These are phyloP conservation scores for Paramecium primaurelia DNA, from an alignment of 73 alveolate species.

Conservation along the genomic window DNA sequence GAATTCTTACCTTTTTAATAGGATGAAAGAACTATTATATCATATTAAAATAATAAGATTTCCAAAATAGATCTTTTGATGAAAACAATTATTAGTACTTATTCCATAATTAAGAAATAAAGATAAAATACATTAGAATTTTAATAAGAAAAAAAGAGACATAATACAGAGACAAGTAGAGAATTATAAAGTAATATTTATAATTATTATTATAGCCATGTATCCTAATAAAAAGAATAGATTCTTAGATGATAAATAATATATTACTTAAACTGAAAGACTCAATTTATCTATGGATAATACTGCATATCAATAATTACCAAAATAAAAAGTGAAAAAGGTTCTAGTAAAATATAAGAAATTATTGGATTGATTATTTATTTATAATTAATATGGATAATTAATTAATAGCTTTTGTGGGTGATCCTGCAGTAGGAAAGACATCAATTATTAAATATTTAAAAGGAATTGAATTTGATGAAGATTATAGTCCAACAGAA, in stretches of 20 bases:
- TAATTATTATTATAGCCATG: not conserved
- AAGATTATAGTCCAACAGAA: conserved; percentile 33
- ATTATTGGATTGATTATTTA: not conserved
- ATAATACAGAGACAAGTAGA: not conserved
- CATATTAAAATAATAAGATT: not conserved
- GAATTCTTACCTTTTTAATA: not conserved
- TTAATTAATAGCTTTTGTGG: not conserved
- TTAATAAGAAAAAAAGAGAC: not conserved
- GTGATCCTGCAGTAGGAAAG: conserved; percentile 28
- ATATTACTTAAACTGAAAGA: not conserved
- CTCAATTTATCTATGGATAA: not conserved
- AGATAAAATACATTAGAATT: not conserved
- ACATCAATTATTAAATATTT: not conserved
- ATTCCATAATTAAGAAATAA: not conserved
- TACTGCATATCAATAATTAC: not conserved
- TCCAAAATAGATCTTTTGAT: not conserved
- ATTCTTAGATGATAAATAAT: not conserved
- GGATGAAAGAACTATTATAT: not conserved
- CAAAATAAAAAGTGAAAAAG: not conserved
- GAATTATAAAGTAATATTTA: not conserved
- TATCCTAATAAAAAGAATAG: not conserved
- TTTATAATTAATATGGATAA: not conserved
- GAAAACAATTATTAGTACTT: not conserved
- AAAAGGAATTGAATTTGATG: not conserved
- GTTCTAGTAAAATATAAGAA: not conserved